Base-by-base conservation (phyloP, 306 rosid species). In the Castanopsis chinensis region DNA sequence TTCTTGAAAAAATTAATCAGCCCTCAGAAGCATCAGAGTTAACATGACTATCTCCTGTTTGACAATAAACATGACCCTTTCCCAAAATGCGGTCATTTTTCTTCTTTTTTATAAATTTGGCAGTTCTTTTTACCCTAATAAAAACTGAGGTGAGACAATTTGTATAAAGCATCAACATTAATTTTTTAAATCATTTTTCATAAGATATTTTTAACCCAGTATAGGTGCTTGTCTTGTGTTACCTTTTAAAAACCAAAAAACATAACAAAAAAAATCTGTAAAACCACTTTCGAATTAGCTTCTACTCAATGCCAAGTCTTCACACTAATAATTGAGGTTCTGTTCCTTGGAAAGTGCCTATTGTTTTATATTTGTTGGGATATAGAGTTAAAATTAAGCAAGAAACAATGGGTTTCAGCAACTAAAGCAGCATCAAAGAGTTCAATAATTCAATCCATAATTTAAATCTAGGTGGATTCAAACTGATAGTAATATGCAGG, bases 1-100 rank as follows among this genome's bases (percentile, higher is more conserved):
- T 10, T 58, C 78, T 63, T 19, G 57, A 76, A 72, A 53, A 76
- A 61, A 69, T 61, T 51, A 72, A 61, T 72, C 71, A 76, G 58
- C 84, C 81, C 75, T 32, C 7, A 21, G 15, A 23, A 28, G 8
- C 19, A 25, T 30, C 4, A 35, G 51, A 28, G 73, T 78, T 32
- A 75, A 33, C 30, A 79, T 73, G 4, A 28, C 1, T 63, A 15
- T 63, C 11, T 25, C 33, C 11, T 21, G 6, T 59, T 2, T 57
- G 53, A 49, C 17, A 49, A 49, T 3, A 10, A 49, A 10, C 53
- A 49, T 49, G 53, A 49, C 17, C 53, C 53, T 49, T 12, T 49
- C 17, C 63, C 63, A 20, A 7, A n/a, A 8, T 1, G 0, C 0
- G 5, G 63, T 12, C 21, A 23, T 23, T 20, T 20, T 57, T 5